These are phyloP conservation scores for Globisporangium iwayamae DNA, from an alignment of 352 stramenopile genomes.

Conservation along the genomic window DNA sequence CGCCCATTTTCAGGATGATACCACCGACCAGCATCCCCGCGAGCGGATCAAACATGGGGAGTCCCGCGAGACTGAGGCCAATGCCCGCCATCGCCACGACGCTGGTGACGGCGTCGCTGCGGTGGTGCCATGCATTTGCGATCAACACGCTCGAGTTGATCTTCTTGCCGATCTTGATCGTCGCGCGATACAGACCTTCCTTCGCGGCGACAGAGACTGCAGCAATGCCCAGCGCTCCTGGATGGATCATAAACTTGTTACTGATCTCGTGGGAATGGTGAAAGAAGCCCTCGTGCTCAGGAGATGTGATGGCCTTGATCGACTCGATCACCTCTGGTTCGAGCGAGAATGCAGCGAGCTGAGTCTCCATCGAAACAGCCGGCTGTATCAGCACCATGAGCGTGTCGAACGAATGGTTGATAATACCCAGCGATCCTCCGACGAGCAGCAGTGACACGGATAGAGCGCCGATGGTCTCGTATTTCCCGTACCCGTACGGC, in stretches of 20 bases:
- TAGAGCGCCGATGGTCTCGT: slow-evolving; percentile 66
- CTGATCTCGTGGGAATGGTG: slow-evolving; percentile 3
- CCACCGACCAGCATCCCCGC: slow-evolving; percentile 67
- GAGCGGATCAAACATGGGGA: slow-evolving; percentile 65
- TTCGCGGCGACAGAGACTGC: slow-evolving; percentile 87
- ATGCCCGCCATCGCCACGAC: slow-evolving; percentile 71
- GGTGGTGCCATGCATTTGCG: slow-evolving; percentile 95
- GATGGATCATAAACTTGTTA: slow-evolving; percentile 38
- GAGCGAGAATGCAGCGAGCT: slow-evolving; percentile 7
- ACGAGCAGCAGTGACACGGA: slow-evolving; percentile 63
- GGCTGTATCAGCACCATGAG: slow-evolving; percentile 48
- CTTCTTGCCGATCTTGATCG: slow-evolving; percentile 81
- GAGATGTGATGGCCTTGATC: slow-evolving; percentile 24
- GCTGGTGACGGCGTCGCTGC: slow-evolving; percentile 80
- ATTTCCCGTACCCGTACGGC: slow-evolving; percentile 79
- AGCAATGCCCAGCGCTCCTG: slow-evolving; percentile 79
- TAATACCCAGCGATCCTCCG: slow-evolving; percentile 58
- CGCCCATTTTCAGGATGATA: slow-evolving; percentile 77
- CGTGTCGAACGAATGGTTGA: slow-evolving; percentile 64
- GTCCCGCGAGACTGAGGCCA: slow-evolving; percentile 50
- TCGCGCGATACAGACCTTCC: slow-evolving; percentile 91
- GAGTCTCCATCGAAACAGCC: background rate
- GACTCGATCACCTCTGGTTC: slow-evolving; percentile 22
- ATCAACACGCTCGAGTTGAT: slow-evolving; percentile 92
- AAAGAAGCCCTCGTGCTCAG: slow-evolving; percentile 5